Evolutionary conservation across 208 protist species (phyloP).

Genomic region (Trypanosoma boissoni): DNA sequence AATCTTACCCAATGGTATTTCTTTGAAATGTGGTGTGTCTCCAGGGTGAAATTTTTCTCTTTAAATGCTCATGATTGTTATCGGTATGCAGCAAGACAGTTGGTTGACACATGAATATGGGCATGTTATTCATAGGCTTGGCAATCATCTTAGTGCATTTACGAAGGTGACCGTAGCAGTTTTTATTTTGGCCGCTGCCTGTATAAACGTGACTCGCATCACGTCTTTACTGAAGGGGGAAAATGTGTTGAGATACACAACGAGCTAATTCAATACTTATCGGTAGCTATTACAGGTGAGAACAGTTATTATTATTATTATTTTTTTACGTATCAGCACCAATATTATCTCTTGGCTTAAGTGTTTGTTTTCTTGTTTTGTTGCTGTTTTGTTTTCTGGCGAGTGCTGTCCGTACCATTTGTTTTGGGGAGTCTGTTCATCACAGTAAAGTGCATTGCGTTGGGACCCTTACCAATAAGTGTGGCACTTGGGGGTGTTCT

Average conservation of each 20-base stretch:
- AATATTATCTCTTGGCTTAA: constrained; percentile 69
- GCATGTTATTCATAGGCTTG: constrained; percentile 50
- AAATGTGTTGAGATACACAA: constrained; percentile 73
- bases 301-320: constrained; percentile 49
- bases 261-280: constrained; percentile 69
- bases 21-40: constrained; percentile 55
- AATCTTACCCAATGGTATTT: constrained; percentile 58
- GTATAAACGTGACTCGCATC: constrained; percentile 84
- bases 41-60: constrained; percentile 49
- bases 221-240: constrained; percentile 76
- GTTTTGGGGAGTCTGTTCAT: constrained; percentile 51
- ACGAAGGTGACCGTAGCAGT: constrained; percentile 56
- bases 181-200: constrained; percentile 76
- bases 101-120: constrained; percentile 78
- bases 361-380: constrained; percentile 68
- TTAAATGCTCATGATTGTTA: constrained; percentile 51
- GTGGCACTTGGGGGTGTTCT: constrained; percentile 69
- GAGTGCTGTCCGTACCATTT: constrained; percentile 66
- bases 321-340: constrained; percentile 63
- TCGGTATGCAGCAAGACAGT: constrained; percentile 80
- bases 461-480: constrained; percentile 55
- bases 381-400: too few relatives aligned
- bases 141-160: constrained; percentile 37
- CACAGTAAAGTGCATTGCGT: constrained; percentile 68
- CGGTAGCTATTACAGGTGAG: constrained; percentile 52